phyloP scores from a whole-genome alignment of 1,284 basidiomycete species.

The Laetiporus sulphureus region DNA sequence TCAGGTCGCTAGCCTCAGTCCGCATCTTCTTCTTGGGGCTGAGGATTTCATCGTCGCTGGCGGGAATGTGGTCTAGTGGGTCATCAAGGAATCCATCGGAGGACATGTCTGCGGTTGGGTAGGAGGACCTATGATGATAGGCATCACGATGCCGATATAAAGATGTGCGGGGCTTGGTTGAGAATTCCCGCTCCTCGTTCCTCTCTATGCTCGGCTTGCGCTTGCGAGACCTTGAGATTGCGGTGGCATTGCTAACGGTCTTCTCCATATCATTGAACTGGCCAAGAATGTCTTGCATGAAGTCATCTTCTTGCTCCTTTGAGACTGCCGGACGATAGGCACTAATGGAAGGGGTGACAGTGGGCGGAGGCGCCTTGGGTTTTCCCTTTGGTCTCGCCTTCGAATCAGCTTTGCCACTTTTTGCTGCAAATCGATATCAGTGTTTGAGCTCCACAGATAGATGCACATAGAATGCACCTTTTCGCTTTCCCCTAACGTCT shows the following conservation, averaged over 20 bases:
- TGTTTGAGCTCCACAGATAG: not conserved
- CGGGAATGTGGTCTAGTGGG: constrained; percentile 27
- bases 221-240: constrained; percentile 47
- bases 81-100: constrained; percentile 55
- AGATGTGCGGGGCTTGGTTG: constrained; percentile 21
- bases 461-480: constrained; percentile 27
- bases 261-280: constrained; percentile 65
- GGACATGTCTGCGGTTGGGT: constrained; percentile 36
- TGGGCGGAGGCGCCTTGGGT: constrained; percentile 42
- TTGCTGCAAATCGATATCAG: constrained; percentile 24
- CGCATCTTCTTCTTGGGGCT: constrained; percentile 67
- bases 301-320: constrained; percentile 76
- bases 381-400: constrained; percentile 35
- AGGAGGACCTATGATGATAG: constrained; percentile 18
- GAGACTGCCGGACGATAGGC: constrained; percentile 74
- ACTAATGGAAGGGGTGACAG: constrained; percentile 53
- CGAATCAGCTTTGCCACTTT: constrained; percentile 35
- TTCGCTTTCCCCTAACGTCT: constrained; percentile 27
- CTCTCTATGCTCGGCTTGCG: constrained; percentile 66
- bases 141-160: constrained; percentile 12
- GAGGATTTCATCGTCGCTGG: constrained; percentile 49
- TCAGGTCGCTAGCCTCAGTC: constrained; percentile 36
- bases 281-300: constrained; percentile 79
- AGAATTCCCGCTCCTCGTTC: constrained; percentile 24
- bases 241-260: constrained; percentile 25